Conservation (phyloP, 1,139 yeast species). For the Fermentozyma sake region DNA sequence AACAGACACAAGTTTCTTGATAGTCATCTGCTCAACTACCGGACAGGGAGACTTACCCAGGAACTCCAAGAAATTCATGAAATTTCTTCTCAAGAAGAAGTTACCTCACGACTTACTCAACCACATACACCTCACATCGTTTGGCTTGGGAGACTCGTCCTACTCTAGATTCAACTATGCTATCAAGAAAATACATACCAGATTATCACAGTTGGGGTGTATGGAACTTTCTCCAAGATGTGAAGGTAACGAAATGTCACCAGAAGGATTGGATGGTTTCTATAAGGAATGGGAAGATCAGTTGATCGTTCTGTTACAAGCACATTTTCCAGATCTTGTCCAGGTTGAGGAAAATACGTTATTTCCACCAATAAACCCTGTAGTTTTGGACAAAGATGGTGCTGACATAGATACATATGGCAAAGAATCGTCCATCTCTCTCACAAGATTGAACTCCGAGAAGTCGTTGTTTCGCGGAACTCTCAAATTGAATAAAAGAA, state of each 20-base stretch:
- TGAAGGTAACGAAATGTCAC: constrained; percentile 84
- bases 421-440: constrained; percentile 2
- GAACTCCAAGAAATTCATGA: constrained; percentile 71
- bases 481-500: constrained; percentile 47
- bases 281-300: constrained; percentile 69
- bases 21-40: constrained; percentile 81
- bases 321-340: constrained; percentile 30
- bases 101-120: constrained; percentile 61
- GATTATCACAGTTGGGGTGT: constrained; percentile 82
- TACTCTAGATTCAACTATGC: constrained; percentile 88
- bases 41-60: constrained; percentile 95
- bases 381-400: constrained; percentile 10
- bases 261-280: constrained; percentile 76
- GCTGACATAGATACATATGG: constrained; percentile 1
- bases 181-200: constrained; percentile 69
- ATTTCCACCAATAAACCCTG: constrained; percentile 39
- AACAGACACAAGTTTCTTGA: constrained; percentile 45
- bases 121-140: constrained; percentile 62
- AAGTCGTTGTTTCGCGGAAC: constrained; percentile 28
- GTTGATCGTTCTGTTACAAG: constrained; percentile 39
- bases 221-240: constrained; percentile 65
- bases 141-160: constrained; percentile 95
- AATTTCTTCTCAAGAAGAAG: constrained; percentile 60
- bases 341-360: constrained; percentile 35
- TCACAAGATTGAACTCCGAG: constrained; percentile 4